Conservation (phyloP, 176 grass and related monocot genomes). For the Avena sativa region DNA sequence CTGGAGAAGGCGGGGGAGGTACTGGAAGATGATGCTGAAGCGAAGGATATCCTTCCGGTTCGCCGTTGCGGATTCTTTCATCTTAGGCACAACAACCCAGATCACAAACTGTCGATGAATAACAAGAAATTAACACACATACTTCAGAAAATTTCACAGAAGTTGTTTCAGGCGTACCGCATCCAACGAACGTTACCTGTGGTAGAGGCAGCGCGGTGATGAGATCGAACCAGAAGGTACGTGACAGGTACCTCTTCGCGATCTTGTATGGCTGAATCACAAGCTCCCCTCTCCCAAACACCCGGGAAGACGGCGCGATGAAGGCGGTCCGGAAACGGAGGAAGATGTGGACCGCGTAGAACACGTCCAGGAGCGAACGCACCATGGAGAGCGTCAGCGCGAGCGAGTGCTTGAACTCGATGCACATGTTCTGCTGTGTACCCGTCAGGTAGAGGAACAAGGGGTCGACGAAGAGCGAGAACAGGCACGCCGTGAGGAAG, state of each 20-base stretch:
- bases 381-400: slow-evolving; percentile 61
- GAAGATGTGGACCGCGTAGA: slow-evolving; percentile 83
- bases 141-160: background rate
- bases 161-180: background rate
- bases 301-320: slow-evolving; percentile 89
- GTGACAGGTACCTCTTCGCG: slow-evolving; percentile 64
- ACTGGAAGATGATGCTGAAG: slow-evolving; percentile 87
- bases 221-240: slow-evolving; percentile 77
- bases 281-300: slow-evolving; percentile 91
- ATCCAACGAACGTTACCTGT: slow-evolving; percentile 53
- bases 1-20: slow-evolving; percentile 84
- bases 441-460: slow-evolving; percentile 87
- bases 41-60: slow-evolving; percentile 73
- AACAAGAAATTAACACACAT: background rate
- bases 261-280: slow-evolving; percentile 83
- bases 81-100: slow-evolving; percentile 69
- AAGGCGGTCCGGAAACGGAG: slow-evolving; percentile 85
- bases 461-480: slow-evolving; percentile 89
- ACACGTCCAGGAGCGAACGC: slow-evolving; percentile 71
- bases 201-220: slow-evolving; percentile 84
- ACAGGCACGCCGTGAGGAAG: slow-evolving; percentile 68
- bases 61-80: slow-evolving; percentile 56
- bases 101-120: slow-evolving; percentile 69
- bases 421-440: slow-evolving; percentile 56
- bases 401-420: slow-evolving; percentile 56